Conservation (phyloP, 257 asterid genomes). For the Nyctanthes arbortristis region DNA sequence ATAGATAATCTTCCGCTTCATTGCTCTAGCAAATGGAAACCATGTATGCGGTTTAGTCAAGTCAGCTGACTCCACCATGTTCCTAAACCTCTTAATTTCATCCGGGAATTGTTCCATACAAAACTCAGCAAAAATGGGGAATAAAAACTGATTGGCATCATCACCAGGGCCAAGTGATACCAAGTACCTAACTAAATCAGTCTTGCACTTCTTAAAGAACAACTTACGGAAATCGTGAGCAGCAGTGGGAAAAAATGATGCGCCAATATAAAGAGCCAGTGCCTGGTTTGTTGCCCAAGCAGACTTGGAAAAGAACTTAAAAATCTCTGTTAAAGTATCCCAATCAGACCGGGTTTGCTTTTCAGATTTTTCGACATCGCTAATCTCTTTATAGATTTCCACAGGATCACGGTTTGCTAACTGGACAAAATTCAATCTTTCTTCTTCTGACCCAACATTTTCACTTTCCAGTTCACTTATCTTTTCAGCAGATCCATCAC, state of each 20-base stretch:
- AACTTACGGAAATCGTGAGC: conserved; percentile 55
- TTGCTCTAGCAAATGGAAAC: conserved; percentile 98
- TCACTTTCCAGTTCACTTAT: conserved; percentile 15
- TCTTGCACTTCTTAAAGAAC: conserved; percentile 49
- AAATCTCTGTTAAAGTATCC: conserved; percentile 54
- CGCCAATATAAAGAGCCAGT: conserved; percentile 76
- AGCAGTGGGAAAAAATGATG: conserved; percentile 73
- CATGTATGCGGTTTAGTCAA: conserved; percentile 92
- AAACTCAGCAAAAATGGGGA: conserved; percentile 84
- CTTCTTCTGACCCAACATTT: conserved; percentile 22
- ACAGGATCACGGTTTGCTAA: conserved; percentile 54
- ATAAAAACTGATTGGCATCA: conserved; percentile 71
- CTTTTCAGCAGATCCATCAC: conserved; percentile 29
- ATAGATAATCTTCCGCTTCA: conserved; percentile 83
- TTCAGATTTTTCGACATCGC: conserved; percentile 28
- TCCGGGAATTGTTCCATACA: conserved; percentile 70
- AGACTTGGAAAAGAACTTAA: conserved; percentile 56
- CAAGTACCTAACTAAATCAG: conserved; percentile 57
- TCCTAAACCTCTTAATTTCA: conserved; percentile 74
- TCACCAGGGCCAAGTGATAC: conserved; percentile 64
- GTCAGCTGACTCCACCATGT: conserved; percentile 84
- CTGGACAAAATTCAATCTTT: conserved; percentile 31
- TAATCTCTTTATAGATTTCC: conserved; percentile 64
- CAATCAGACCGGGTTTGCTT: conserved; percentile 44
- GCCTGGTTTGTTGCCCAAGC: conserved; percentile 92